These are phyloP conservation scores for Dothidotthia symphoricarpi DNA, from an alignment of 2,329 filamentous ascomycete species.

Conservation along the genomic window DNA sequence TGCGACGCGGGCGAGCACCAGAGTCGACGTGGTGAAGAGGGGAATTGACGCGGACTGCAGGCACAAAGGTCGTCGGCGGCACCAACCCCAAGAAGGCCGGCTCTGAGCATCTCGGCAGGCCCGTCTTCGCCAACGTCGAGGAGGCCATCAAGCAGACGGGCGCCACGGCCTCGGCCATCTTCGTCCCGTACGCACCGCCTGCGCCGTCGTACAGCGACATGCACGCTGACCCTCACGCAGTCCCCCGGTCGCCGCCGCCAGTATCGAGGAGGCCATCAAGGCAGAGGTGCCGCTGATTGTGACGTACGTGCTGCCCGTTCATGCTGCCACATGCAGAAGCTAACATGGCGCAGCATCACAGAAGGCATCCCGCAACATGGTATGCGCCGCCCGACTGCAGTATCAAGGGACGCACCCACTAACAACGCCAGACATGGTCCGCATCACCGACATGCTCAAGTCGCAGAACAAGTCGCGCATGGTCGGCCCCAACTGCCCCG, in stretches of 20 bases:
- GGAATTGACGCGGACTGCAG: slow-evolving; percentile 49
- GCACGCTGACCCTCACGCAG: slow-evolving; percentile 50
- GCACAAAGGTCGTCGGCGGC: slow-evolving; percentile 95
- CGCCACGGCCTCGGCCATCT: slow-evolving; percentile 89
- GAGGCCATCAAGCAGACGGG: slow-evolving; percentile 89
- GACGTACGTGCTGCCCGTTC: slow-evolving; percentile 54
- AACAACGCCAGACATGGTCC: slow-evolving; percentile 78
- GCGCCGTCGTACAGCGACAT: slow-evolving; percentile 2
- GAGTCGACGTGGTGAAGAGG: slow-evolving; percentile 8
- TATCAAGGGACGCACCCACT: slow-evolving; percentile 8
- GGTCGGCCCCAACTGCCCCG: slow-evolving; percentile 96
- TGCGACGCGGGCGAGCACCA: slow-evolving; percentile 25
- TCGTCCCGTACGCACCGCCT: slow-evolving; percentile 71
- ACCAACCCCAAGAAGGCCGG: slow-evolving; percentile 99
- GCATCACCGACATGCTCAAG: slow-evolving; percentile 97
- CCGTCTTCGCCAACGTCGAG: slow-evolving; percentile 85
- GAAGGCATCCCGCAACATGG: slow-evolving; percentile 97
- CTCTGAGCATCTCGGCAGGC: slow-evolving; percentile 80
- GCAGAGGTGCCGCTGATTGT: slow-evolving; percentile 94
- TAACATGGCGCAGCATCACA: slow-evolving; percentile 64
- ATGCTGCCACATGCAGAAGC: slow-evolving; percentile 15
- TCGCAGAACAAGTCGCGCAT: slow-evolving; percentile 95
- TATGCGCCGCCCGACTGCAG: slow-evolving; percentile 46
- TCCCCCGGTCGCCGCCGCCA: slow-evolving; percentile 83
- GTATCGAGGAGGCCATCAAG: slow-evolving; percentile 93